Base-by-base conservation (phyloP, 2,329 filamentous ascomycete species). In the Botrytis cinerea region DNA sequence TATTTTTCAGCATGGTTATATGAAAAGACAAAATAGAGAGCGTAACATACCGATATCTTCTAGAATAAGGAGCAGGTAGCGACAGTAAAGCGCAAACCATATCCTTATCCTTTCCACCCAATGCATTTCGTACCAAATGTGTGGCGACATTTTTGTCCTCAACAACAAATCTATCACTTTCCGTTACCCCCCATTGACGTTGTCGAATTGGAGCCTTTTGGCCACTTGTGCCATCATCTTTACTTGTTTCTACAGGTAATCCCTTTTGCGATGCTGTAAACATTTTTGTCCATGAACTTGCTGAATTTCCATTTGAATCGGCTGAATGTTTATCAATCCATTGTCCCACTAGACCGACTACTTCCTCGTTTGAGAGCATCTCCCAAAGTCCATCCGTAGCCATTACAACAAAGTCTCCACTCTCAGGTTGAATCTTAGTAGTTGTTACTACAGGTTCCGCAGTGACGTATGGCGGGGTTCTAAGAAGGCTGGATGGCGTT, bases 321-420 rank as follows among this genome's bases (percentile, higher is more conserved):
- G 78, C 76, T 32, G 75, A 85, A 81, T 98, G 92, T 35, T 89
- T 90, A 82, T 99, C 96, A 66, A 99, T 90, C 96, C 96, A 99
- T 82, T 97, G 94, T 25, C 95, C 97, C 7, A 99, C 96, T 3
- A 99, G 89, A 0, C 96, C 96, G 69, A 99, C 93, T 1, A 98
- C 96, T 84, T 99, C 96, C 81, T 99, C 96, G 79, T 98, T 99
- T 66, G 94, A 98, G 75, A 99, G 87, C 96, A 98, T 98, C 84
- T 99, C 96, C 96, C 96, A 99, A 0, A 99, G 87, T 6, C 96
- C 96, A 81, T 99, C 96, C 0, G 96, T 98, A 35, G 96, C 96
- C 86, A 99, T 91, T 75, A 99, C 95, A 20, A 99, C 87, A 79
- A 99, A 99, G 81, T 99, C 96, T 63, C 95, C 95, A 75, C 93